phyloP scores from a whole-genome alignment of 805 yeast genomes.

The Teunomyces funiuensis region DNA sequence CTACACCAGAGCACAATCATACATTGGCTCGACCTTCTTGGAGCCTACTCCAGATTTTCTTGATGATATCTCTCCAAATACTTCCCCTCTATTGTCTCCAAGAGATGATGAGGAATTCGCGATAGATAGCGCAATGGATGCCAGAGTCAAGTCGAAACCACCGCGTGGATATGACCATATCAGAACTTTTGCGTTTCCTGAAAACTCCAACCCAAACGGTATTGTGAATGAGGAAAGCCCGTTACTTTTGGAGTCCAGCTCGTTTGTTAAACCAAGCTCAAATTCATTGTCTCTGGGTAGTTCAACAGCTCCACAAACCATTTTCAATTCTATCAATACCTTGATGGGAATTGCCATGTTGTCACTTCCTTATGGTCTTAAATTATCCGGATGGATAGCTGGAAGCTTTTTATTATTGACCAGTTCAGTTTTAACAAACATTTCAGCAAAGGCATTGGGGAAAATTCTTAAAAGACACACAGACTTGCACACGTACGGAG shows the following conservation, averaged over 20 bases:
- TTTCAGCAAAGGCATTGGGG: slow-evolving; percentile 75
- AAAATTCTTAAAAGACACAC: slow-evolving; percentile 78
- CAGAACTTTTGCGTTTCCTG: slow-evolving; percentile 4
- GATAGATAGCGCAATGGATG: slow-evolving; percentile 12
- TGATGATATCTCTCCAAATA: slow-evolving; percentile 23
- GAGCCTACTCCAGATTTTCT: slow-evolving; percentile 7
- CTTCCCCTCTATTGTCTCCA: slow-evolving; percentile 16
- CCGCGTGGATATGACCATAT: slow-evolving; percentile 4
- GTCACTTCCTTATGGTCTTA: slow-evolving; percentile 64
- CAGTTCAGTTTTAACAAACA: slow-evolving; percentile 68
- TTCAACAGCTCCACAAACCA: slow-evolving; percentile 71
- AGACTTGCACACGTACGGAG: slow-evolving; percentile 83
- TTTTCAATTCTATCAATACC: slow-evolving; percentile 65
- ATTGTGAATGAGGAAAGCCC: neutral
- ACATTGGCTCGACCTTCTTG: slow-evolving; percentile 10
- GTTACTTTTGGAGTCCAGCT: neutral
- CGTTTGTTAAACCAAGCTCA: neutral
- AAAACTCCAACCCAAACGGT: neutral
- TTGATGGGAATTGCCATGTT: slow-evolving; percentile 68
- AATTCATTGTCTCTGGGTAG: neutral
- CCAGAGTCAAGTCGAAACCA: neutral
- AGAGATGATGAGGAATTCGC: slow-evolving; percentile 7
- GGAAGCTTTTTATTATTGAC: slow-evolving; percentile 59
- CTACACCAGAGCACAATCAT: slow-evolving; percentile 37
- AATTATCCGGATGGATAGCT: slow-evolving; percentile 62